A percentile compares a stretch with the other conserved stretches of the same genome.
Conservation (phyloP, 306 rosid species). For the Dalbergia oliveri region DNA sequence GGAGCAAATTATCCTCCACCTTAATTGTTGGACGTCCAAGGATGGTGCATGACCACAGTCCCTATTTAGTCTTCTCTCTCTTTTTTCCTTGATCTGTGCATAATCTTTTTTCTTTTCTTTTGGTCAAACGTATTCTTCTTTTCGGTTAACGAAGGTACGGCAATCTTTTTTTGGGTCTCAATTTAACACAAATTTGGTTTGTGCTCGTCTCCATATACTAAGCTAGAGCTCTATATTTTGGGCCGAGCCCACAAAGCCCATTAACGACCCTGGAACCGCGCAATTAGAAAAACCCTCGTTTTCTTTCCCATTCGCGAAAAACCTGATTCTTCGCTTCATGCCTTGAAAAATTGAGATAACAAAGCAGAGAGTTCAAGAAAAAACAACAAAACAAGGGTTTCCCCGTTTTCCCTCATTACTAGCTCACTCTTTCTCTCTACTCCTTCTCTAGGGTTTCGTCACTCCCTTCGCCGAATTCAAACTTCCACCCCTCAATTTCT, state of each 20-base stretch:
- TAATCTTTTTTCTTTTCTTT: too few relatives aligned
- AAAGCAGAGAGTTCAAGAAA: background rate
- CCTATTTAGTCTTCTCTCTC: too few relatives aligned
- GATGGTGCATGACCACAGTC: too few relatives aligned
- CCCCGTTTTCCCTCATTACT: constrained; percentile 23
- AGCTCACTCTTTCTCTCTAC: background rate
- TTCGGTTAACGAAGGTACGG: too few relatives aligned
- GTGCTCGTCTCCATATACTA: too few relatives aligned
- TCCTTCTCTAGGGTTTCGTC: constrained; percentile 51
- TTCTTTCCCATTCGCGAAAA: background rate
- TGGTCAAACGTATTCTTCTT: too few relatives aligned
- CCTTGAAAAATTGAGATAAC: constrained; percentile 26
- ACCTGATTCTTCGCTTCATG: background rate
- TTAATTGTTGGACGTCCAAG: too few relatives aligned
- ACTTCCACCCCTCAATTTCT: background rate
- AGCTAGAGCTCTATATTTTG: background rate
- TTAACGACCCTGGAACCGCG: background rate
- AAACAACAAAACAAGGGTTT: background rate
- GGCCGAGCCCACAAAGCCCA: background rate
- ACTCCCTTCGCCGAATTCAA: background rate
- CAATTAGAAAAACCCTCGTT: background rate
- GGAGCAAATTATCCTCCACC: too few relatives aligned
- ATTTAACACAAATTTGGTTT: too few relatives aligned
- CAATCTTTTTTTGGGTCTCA: too few relatives aligned
- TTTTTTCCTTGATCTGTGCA: too few relatives aligned